Percentiles rank a stretch among this genome's conserved stretches.
These are phyloP conservation scores for Pulveroboletus ravenelii DNA, from an alignment of 768 basidiomycete species.

Conservation along the genomic window DNA sequence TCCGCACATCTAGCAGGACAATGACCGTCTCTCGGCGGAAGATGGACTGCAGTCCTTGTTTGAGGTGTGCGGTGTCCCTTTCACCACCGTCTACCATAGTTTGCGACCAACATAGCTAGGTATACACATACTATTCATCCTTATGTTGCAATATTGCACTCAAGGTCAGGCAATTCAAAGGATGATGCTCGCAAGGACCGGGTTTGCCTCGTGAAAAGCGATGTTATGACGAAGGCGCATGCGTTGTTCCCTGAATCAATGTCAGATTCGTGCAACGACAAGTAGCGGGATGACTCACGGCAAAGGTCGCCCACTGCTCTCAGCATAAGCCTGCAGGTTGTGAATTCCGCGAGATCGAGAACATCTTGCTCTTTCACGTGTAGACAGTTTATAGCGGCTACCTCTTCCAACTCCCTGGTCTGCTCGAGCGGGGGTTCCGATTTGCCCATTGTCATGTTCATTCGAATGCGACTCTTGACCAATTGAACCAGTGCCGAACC, in stretches of 20 bases:
- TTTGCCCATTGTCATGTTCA: background rate
- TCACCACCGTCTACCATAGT: constrained; percentile 63
- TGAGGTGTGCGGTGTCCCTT: constrained; percentile 58
- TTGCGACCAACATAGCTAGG: constrained; percentile 29
- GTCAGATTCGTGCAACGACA: background rate
- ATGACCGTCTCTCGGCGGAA: constrained; percentile 30
- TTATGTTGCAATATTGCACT: constrained; percentile 20
- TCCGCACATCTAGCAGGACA: constrained; percentile 11
- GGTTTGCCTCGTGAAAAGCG: constrained; percentile 9
- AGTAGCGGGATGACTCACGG: constrained; percentile 36
- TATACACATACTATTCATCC: constrained; percentile 18
- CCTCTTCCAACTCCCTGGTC: constrained; percentile 35
- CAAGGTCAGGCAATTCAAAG: constrained; percentile 10
- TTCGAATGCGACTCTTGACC: constrained; percentile 37
- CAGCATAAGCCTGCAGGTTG: constrained; percentile 45
- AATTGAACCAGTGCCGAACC: constrained; percentile 48
- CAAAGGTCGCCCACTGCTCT: constrained; percentile 45
- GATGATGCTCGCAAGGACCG: constrained; percentile 14
- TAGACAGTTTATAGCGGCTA: constrained; percentile 54
- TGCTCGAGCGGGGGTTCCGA: constrained; percentile 1
- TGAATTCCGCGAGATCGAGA: constrained; percentile 43
- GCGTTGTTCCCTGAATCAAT: constrained; percentile 37
- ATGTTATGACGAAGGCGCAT: constrained; percentile 37
- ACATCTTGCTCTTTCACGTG: constrained; percentile 53
- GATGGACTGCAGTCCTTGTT: constrained; percentile 54